Percentiles rank a stretch among this genome's conserved stretches.
These are phyloP conservation scores for Penicillium argentinense DNA, from an alignment of 495 filamentous ascomycete genomes.

Conservation along the genomic window DNA sequence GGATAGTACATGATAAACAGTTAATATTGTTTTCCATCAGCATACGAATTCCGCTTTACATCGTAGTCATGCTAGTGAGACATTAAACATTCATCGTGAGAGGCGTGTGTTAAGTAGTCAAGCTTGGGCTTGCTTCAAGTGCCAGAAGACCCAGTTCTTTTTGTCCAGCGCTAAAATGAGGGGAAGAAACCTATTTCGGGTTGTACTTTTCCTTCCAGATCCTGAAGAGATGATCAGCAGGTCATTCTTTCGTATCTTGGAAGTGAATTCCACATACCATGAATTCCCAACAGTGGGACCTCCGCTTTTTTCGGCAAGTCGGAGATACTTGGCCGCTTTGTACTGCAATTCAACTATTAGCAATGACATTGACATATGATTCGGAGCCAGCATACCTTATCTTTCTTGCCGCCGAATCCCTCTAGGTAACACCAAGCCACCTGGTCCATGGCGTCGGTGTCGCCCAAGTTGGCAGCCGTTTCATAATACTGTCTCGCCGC, in stretches of 20 bases:
- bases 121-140: too few species aligned
- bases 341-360: constrained; percentile 54
- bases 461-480: constrained; percentile 92
- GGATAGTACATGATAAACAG: too few species aligned
- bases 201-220: constrained; percentile 98
- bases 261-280: constrained; percentile 65
- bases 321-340: constrained; percentile 88
- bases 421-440: constrained; percentile 94
- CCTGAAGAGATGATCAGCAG: constrained; percentile 53
- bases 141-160: too few species aligned
- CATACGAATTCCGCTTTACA: too few species aligned
- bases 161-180: too few species aligned
- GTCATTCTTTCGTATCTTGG: constrained; percentile 1
- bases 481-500: constrained; percentile 96
- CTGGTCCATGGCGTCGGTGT: constrained; percentile 98
- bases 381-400: constrained; percentile 70
- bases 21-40: too few species aligned
- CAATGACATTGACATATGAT: background rate
- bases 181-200: too few species aligned
- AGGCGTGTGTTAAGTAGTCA: too few species aligned
- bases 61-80: too few species aligned
- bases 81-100: too few species aligned
- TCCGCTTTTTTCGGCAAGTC: constrained; percentile 84
- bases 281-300: constrained; percentile 90
- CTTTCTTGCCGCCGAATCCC: constrained; percentile 92